phyloP scores from a whole-genome alignment of 495 filamentous ascomycete species.

The Aspergillus conjunctus region DNA sequence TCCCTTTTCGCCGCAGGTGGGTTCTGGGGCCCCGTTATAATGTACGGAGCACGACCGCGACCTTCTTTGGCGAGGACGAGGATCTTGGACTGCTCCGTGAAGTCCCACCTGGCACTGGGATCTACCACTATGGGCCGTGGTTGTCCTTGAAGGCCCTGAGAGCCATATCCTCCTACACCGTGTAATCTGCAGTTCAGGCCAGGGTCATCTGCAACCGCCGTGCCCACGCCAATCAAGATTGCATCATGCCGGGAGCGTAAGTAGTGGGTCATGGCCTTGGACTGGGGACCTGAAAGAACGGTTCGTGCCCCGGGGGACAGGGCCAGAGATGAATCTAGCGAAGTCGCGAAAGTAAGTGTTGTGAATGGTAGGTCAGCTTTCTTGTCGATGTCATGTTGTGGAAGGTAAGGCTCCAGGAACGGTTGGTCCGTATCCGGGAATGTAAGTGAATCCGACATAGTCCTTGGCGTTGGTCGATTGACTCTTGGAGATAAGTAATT shows the following conservation, averaged over 20 bases:
- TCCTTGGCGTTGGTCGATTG: no score
- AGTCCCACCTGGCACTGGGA: conserved; percentile 66
- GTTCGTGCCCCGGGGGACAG: conserved; percentile 75
- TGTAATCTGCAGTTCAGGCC: conserved; percentile 75
- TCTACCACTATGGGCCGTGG: conserved; percentile 82
- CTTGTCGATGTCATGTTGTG: conserved; percentile 19
- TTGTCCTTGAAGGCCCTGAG: conserved; percentile 52
- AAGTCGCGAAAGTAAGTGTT: conserved; percentile 92
- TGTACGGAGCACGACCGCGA: conserved; percentile 67
- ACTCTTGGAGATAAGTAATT: no score
- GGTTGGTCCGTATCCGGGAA: conserved; percentile 40
- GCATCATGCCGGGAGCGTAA: conserved; percentile 80
- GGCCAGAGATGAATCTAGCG: conserved; percentile 77
- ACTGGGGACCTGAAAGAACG: conserved; percentile 72
- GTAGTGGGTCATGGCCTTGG: conserved; percentile 92
- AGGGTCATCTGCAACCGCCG: conserved; percentile 82
- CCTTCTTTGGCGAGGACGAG: conserved; percentile 61
- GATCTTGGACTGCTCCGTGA: conserved; percentile 61
- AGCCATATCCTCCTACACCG: conserved; percentile 54
- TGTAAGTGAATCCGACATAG: conserved; percentile 30
- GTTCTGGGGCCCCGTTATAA: conserved; percentile 51
- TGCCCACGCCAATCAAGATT: conserved; percentile 85
- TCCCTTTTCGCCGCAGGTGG: conserved; percentile 31
- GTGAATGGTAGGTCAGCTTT: conserved; percentile 42
- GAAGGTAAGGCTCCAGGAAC: conserved; percentile 51